Base-by-base conservation (phyloP, 1,139 yeast species). In the Geotrichum armillariae region DNA sequence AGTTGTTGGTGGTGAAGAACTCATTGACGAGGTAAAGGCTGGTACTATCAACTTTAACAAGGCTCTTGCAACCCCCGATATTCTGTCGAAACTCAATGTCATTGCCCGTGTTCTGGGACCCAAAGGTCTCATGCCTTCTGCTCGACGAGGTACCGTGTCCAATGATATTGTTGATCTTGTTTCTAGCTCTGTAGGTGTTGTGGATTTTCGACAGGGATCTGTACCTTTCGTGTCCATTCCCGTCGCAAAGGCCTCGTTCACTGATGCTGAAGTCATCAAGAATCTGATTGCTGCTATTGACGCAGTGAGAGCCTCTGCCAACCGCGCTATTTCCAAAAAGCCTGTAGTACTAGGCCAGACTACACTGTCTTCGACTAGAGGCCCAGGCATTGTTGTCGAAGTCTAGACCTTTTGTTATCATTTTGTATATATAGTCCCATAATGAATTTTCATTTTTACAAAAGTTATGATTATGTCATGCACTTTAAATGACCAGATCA, bases 101-200 rank as follows among this genome's bases (percentile, higher is more conserved):
- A 72, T 89, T 32, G 96, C 95, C 25, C 79, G 90, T 63, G 74
- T 78, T 14, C 75, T 94, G 58, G 98, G 99, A 53, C 95, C 96
- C 38, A 82, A 77, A 62, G 96, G 96, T 25, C 76, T 93, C 57
- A 85, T 91, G 88, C 99, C 99, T 45, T 77, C 79, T 44, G 80
- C 79, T 16, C 91, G 90, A 71, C 85, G 83, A 65, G 95, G 96
- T 14, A 91, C 97, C 1, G 94, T 93, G 16, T 75, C 88, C 1
- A 80, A 78, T n/a, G 80, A 88, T 58, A 70, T 88, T 34, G 73
- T 70, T 27, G 66, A 68, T 9, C 71, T 85, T 54, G 76, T 90
- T 56, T 66, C 69, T 41, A 71, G 74, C 21, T 80, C 82, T 48
- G 71, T 80, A 42, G 94, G 95, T 37, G 79, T 85, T 27, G 75